phyloP scores from a whole-genome alignment of 208 protist genomes.

The Leishmania tropica region DNA sequence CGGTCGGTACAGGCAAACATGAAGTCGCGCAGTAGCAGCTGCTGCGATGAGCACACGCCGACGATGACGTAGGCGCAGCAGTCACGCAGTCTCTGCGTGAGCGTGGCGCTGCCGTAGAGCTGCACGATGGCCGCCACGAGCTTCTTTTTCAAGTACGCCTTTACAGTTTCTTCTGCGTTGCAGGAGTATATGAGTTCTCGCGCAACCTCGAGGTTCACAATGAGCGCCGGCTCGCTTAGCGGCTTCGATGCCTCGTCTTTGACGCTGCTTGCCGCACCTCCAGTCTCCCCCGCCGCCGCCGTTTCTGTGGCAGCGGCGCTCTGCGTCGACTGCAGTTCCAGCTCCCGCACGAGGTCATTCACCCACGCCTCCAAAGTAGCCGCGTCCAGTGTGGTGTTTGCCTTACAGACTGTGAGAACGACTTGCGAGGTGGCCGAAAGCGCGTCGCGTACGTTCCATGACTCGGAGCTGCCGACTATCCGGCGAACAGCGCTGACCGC shows the following conservation, averaged over 20 bases:
- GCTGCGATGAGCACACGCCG: conserved; percentile 20
- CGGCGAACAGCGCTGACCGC: conserved; percentile 62
- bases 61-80: conserved; percentile 31
- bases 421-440: conserved; percentile 52
- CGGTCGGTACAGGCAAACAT: conserved; percentile 6
- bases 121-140: conserved; percentile 18
- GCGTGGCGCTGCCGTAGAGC: conserved; percentile 19
- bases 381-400: conserved; percentile 21
- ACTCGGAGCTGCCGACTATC: conserved; percentile 39
- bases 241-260: conserved; percentile 27
- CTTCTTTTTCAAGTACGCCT: conserved; percentile 16
- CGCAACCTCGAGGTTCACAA: conserved; percentile 50
- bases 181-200: conserved; percentile 29
- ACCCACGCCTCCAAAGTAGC: conserved; percentile 22
- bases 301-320: not conserved
- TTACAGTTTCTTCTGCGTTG: conserved; percentile 21
- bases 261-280: not conserved
- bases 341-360: conserved; percentile 23
- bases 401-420: conserved; percentile 53
- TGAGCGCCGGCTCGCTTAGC: conserved; percentile 56
- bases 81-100: conserved; percentile 32
- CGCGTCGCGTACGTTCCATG: conserved; percentile 36
- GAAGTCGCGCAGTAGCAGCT: conserved; percentile 19
- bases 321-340: conserved; percentile 17
- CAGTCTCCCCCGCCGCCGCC: not conserved